phyloP scores from a whole-genome alignment of 2,329 filamentous ascomycete species.

The Trichoderma sp. region DNA sequence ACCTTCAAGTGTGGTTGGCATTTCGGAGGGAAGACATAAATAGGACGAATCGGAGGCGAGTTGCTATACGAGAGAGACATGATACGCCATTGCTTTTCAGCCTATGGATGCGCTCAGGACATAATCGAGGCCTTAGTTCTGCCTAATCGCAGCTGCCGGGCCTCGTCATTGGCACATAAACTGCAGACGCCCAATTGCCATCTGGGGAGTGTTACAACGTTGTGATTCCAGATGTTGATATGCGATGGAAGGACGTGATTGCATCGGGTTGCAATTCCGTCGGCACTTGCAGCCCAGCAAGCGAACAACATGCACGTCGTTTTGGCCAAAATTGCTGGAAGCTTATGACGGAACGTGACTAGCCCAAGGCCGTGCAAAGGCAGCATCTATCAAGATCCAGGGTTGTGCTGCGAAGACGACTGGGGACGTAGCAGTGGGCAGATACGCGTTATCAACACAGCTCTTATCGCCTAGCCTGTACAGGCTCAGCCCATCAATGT shows the following conservation, averaged over 20 bases:
- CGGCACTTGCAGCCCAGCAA: slow-evolving; percentile 1
- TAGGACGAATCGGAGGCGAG: no score
- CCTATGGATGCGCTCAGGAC: background rate
- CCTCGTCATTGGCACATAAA: background rate
- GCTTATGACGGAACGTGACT: background rate
- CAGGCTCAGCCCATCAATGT: background rate
- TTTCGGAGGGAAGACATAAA: no score
- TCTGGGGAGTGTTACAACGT: background rate
- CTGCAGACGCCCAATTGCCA: no score
- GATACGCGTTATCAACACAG: background rate
- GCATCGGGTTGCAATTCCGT: slow-evolving; percentile 7
- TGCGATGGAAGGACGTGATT: background rate
- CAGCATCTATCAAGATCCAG: background rate
- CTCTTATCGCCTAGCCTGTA: slow-evolving; percentile 19
- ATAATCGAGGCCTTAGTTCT: background rate
- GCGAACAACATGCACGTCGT: background rate
- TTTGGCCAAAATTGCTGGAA: slow-evolving; percentile 10
- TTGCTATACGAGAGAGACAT: no score
- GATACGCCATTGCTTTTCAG: no score
- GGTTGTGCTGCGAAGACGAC: background rate
- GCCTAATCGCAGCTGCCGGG: background rate
- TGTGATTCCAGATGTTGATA: background rate
- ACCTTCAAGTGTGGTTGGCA: no score
- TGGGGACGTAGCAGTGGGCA: background rate
- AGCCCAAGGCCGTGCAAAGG: no score